phyloP scores from a whole-genome alignment of 2,329 filamentous ascomycete genomes.

The Cladophialophora carrionii region DNA sequence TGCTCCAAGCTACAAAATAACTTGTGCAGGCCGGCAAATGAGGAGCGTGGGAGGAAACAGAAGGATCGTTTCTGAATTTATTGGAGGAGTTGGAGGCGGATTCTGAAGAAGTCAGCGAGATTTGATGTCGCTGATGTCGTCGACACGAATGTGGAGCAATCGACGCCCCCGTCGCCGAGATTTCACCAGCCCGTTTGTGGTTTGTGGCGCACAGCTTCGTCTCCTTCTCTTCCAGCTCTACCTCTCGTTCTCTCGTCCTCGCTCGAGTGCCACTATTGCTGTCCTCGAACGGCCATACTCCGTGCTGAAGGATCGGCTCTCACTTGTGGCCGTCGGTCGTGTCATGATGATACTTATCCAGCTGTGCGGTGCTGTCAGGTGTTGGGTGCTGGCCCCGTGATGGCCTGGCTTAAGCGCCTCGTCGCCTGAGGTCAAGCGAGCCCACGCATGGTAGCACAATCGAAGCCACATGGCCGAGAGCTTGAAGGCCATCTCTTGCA shows the following conservation, averaged over 20 bases:
- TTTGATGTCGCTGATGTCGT: not conserved
- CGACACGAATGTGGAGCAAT: conserved; percentile 1
- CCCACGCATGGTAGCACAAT: conserved; percentile 4
- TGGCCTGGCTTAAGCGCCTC: conserved; percentile 31
- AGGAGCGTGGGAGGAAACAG: not conserved
- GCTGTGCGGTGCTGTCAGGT: not conserved
- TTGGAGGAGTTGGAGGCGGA: not conserved
- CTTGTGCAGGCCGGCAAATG: not conserved
- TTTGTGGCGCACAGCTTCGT: not conserved
- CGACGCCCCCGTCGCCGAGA: conserved; percentile 1
- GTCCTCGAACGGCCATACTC: not conserved
- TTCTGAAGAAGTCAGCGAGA: not conserved
- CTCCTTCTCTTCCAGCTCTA: not conserved
- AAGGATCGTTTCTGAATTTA: not conserved
- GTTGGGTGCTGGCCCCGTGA: conserved; percentile 27
- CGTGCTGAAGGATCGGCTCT: not conserved
- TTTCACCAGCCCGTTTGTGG: not conserved
- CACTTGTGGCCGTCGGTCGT: conserved; percentile 11
- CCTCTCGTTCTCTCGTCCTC: not conserved
- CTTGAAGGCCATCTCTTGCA: not conserved
- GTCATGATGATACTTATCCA: conserved; percentile 21
- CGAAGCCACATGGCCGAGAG: conserved; percentile 8
- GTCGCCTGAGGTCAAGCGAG: not conserved
- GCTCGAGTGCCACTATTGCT: not conserved
- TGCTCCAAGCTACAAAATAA: not conserved